A percentile compares a stretch with the other conserved stretches of the same genome.
Evolutionary conservation across 768 basidiomycete genomes (phyloP).

Genomic region (Pulveroboletus sp.): DNA sequence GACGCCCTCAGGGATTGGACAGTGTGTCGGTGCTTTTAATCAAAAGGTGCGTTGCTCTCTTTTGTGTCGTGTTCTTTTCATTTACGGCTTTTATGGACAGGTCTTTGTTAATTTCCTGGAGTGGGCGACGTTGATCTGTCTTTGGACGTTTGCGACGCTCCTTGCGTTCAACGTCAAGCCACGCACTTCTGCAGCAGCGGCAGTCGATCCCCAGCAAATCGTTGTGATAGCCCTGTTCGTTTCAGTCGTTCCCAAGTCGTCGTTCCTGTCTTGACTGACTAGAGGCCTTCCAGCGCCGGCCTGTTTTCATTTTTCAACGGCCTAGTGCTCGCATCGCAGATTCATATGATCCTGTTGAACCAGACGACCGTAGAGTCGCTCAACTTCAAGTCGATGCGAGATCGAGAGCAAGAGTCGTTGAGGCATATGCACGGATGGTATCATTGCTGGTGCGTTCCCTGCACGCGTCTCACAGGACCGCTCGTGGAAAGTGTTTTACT

Average conservation of each 20-base stretch:
- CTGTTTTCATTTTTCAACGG: constrained; percentile 71
- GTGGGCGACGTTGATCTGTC: constrained; percentile 55
- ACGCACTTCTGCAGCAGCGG: constrained; percentile 13
- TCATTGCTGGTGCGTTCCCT: constrained; percentile 49
- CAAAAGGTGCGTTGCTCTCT: constrained; percentile 57
- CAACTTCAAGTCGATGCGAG: constrained; percentile 51
- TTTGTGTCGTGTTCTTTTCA: background rate
- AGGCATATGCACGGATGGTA: constrained; percentile 51
- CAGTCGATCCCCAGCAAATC: constrained; percentile 64
- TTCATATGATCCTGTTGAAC: constrained; percentile 55
- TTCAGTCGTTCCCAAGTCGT: background rate
- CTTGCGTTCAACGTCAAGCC: constrained; percentile 47
- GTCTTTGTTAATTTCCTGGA: constrained; percentile 82
- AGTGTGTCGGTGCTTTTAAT: constrained; percentile 90
- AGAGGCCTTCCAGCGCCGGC: constrained; percentile 45
- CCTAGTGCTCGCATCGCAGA: constrained; percentile 54
- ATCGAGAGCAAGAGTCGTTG: constrained; percentile 55
- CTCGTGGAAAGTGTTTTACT: too few relatives aligned
- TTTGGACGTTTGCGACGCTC: constrained; percentile 62
- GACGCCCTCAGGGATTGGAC: constrained; percentile 69
- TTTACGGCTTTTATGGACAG: constrained; percentile 30
- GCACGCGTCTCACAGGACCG: too few relatives aligned
- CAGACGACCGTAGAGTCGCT: constrained; percentile 83
- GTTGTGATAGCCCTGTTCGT: constrained; percentile 73
- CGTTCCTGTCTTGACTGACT: constrained; percentile 6